Evolutionary conservation across 257 asterid genomes (phyloP), one percentile per base, ranked within the genome.

Genomic region (Eustoma russellianum): DNA sequence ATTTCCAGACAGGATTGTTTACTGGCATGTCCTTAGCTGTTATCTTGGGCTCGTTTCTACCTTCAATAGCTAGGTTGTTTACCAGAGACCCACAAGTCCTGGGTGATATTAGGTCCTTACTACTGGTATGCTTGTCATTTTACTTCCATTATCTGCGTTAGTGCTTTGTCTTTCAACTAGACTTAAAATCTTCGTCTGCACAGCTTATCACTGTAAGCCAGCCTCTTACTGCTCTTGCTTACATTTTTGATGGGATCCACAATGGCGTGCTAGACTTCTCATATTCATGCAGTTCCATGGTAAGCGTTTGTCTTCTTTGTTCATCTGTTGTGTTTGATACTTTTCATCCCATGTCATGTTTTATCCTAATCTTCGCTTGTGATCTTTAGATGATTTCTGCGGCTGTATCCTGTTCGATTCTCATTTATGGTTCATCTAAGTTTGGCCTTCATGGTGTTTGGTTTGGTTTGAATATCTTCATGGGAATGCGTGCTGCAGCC

Each of bases 211-310:
- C 70, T 57, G 70, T 66, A 17, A 73, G 79, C 48, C 79, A 73
- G 40, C 79, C 79, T 47, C 50, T 73, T 17, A 68, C 48, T 56
- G 79, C 75, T 52, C 59, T 73, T 28, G 79, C 79, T 38, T 73
- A 64, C 48, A 67, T 75, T 50, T 70, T 75, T 44, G 81, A 75
- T 57, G 81, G 81, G 6, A 66, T 75, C 14, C 77, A 75, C 47
- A 70, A 70, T 49, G 81, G 81, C 46, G 74, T 70, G 63, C 70
- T 74, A 3, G 77, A 75, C 57, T 75, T 70, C 66, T 71, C 64
- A 9, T 75, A 48, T 52, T 74, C 81, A 18, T 77, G 77, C 55
- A 41, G 35, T 56, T 75, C 81, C 57, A 75, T 71, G 77, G 81
- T 75, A 70, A 33, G 64, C 45, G 18, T 5, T 54, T 62, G 24